Evolutionary conservation across 225 moss, liverwort and hornwort species (phyloP).

Genomic region (Asterella californica): DNA sequence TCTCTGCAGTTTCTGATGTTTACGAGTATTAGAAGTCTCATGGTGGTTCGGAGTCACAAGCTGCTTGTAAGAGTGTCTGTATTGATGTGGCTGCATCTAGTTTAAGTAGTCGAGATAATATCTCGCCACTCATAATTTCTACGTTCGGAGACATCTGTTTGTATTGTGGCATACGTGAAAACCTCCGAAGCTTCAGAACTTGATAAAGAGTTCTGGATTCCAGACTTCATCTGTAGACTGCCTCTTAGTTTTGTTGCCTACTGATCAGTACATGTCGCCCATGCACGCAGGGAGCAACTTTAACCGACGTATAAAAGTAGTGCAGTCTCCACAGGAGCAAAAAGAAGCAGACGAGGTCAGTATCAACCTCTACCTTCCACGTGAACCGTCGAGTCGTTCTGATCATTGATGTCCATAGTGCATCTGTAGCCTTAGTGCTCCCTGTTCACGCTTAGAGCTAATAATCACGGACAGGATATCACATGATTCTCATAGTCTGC

Average conservation of each 20-base stretch:
- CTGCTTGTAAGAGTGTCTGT: background rate
- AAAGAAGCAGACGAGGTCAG: conserved; percentile 4
- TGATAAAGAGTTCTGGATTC: too few species aligned
- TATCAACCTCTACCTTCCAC: background rate
- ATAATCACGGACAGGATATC: too few species aligned
- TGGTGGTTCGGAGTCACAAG: too few species aligned
- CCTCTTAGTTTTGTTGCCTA: too few species aligned
- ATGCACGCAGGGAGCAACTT: conserved; percentile 1
- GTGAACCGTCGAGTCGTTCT: background rate
- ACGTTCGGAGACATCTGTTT: background rate
- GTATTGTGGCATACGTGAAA: background rate
- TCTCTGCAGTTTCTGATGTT: background rate
- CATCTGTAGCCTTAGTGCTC: too few species aligned
- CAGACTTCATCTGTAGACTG: too few species aligned
- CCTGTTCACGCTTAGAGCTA: too few species aligned
- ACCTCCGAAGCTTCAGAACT: background rate
- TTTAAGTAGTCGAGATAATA: background rate
- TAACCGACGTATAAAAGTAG: background rate
- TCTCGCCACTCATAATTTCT: too few species aligned
- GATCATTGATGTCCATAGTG: too few species aligned
- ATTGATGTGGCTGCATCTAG: background rate
- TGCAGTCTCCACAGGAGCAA: background rate
- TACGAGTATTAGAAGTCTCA: too few species aligned
- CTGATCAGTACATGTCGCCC: background rate
- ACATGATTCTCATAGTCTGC: too few species aligned